Evolutionary conservation across 2,329 filamentous ascomycete genomes (phyloP).

Genomic region (Colletotrichum endophyticum): DNA sequence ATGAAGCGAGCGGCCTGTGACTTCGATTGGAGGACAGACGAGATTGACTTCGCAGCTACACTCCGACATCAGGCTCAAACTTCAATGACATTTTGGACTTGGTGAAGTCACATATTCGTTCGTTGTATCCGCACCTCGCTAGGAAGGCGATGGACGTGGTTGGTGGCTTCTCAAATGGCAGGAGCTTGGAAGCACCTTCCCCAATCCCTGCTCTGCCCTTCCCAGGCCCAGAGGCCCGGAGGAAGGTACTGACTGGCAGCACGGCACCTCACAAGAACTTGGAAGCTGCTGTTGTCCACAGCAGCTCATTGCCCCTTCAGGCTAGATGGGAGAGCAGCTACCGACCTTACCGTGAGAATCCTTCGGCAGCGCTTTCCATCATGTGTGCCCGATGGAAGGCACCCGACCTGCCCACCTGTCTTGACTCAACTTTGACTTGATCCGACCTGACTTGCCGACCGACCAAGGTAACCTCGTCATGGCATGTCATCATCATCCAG

Average conservation of each 20-base stretch:
- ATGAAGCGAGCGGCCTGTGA: background rate
- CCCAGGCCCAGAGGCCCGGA: background rate
- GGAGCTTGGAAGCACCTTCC: background rate
- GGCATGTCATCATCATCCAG: constrained; percentile 18
- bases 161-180: background rate
- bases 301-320: constrained; percentile 7
- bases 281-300: background rate
- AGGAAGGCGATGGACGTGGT: background rate
- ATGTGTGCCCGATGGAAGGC: background rate
- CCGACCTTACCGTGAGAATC: background rate
- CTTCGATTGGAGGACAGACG: background rate
- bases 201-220: background rate
- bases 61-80: background rate
- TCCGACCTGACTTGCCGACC: background rate
- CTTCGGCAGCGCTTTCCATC: background rate
- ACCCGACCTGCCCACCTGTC: background rate
- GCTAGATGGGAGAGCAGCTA: background rate
- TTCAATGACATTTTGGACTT: background rate
- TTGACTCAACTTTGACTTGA: background rate
- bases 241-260: background rate
- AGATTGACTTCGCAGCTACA: background rate
- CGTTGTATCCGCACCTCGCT: background rate
- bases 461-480: background rate
- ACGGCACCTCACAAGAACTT: background rate
- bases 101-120: background rate